Base-by-base conservation (phyloP, 2,329 filamentous ascomycete species). In the Pseudohalonectria lignicola region DNA sequence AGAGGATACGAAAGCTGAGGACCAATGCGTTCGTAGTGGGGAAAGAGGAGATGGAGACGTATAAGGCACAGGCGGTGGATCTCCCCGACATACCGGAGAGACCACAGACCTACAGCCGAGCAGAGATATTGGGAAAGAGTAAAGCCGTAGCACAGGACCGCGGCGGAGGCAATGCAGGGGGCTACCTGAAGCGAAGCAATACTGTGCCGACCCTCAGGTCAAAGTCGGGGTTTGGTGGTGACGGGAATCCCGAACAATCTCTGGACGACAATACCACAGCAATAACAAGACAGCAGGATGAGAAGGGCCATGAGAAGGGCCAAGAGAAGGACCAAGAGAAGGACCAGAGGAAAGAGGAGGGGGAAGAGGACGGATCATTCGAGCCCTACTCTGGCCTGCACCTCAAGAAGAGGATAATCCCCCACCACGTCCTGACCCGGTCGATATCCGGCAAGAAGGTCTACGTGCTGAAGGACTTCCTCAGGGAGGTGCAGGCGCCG, bases 311-410 rank as follows among this genome's bases (percentile, higher is more conserved):
- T 30, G 6, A 26, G 8, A 8, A 7, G 23, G 23, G 23, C 8
- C 32, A 41, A 23, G 19, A 40, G 43, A 37, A 37, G 19, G 17
- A 8, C 11, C 16, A 34, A 19, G 17, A 34, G 7, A 4, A 13
- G 13, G 4, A 34, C 4, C 5, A 23, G 19, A n/a, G 13, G 16
- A 19, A 21, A 13, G 9, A 16, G 17, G 19, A 59, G 4, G 50
- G 58, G 4, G 57, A 64, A 21, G 61, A 66, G 1, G 73, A 77
- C 42, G 57, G 71, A 1, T 71, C 75, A 33, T 93, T 92, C 49
- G 92, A 98, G 50, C 74, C 85, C 3, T 94, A 88, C 56, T 95
- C 92, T 5, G 76, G 79, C 21, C 67, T 88, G 28, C 87, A 95
- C 53, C 71, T 98, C 12, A 84, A 82, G 4, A 86, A 79, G 44